These are phyloP conservation scores for Byssothecium circinans DNA, from an alignment of 2,329 filamentous ascomycete species.

Conservation along the genomic window DNA sequence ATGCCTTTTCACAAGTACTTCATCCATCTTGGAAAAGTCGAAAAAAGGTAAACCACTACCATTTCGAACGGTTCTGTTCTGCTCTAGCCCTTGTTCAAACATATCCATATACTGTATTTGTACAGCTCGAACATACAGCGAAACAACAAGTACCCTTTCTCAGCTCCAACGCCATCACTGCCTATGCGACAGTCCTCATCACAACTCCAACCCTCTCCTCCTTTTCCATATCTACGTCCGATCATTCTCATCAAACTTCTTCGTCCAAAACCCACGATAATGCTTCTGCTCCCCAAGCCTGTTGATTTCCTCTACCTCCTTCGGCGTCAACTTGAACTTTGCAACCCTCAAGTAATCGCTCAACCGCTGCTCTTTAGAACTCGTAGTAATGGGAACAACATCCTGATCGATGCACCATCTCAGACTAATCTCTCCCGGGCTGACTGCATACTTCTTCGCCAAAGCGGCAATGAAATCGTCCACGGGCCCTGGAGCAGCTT, in stretches of 20 bases:
- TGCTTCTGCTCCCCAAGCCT: slow-evolving; percentile 63
- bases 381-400: slow-evolving; percentile 61
- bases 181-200: background rate
- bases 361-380: slow-evolving; percentile 61
- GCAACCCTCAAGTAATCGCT: slow-evolving; percentile 59
- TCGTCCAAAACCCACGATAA: slow-evolving; percentile 61
- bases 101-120: too few relatives aligned
- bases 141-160: too few relatives aligned
- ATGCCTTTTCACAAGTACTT: too few relatives aligned
- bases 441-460: slow-evolving; percentile 64
- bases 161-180: too few relatives aligned
- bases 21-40: too few relatives aligned
- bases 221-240: slow-evolving; percentile 35
- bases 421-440: slow-evolving; percentile 58
- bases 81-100: too few relatives aligned
- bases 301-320: slow-evolving; percentile 54
- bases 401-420: slow-evolving; percentile 65
- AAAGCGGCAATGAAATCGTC: slow-evolving; percentile 55
- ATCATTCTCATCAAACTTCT: slow-evolving; percentile 58
- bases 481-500: slow-evolving; percentile 58
- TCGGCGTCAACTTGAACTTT: slow-evolving; percentile 61
- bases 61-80: too few relatives aligned
- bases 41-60: too few relatives aligned
- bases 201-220: background rate
- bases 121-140: too few relatives aligned